Evolutionary conservation across 2,329 filamentous ascomycete species (phyloP), one percentile per base, ranked within the genome.

Genomic region (Claviceps citrina): DNA sequence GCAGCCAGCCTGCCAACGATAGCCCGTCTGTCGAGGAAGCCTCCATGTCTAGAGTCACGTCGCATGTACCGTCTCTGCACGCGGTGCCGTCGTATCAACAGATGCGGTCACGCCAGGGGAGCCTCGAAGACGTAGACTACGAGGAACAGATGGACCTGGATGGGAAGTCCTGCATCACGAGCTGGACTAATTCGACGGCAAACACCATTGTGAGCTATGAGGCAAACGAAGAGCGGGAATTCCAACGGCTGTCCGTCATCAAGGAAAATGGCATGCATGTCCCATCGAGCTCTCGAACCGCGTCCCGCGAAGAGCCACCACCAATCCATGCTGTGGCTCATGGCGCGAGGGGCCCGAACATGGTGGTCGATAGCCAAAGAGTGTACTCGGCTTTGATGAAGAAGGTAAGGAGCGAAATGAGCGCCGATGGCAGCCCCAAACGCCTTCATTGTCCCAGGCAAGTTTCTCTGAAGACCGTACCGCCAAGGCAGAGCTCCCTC

Each of bases 381-480:
- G 65, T 81, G 3, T 81, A 78, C 49, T 74, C 73, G 5, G 77
- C 76, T 1, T 58, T 82, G n/a, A 72, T 81, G 58, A 71, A 71
- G 44, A 63, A 66, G 26, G 55, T 75, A 31, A 55, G 64, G 8
- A 62, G 67, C 9, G 62, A 59, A 2, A 59, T 58, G 27, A 40
- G 44, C 10, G 31, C 46, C 13, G 36, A 44, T 25, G 46, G 39
- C 1, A n/a, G 33, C 38, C 9, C 40, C 3, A 32, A 43, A n/a
- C 31, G 41, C 9, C 43, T 26, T 3, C 24, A 38, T 7, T 22
- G 35, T 8, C 18, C 13, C 4, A 31, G 28, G 19, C 30, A 22
- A 39, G 38, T 31, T 16, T 22, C 38, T 3, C 27, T 27, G 15
- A 43, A 38, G 9, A 38, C 37, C 9, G 33, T 44, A 9, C 47